Base-by-base conservation (phyloP, 1,284 basidiomycete species). In the Peniophora sp. region DNA sequence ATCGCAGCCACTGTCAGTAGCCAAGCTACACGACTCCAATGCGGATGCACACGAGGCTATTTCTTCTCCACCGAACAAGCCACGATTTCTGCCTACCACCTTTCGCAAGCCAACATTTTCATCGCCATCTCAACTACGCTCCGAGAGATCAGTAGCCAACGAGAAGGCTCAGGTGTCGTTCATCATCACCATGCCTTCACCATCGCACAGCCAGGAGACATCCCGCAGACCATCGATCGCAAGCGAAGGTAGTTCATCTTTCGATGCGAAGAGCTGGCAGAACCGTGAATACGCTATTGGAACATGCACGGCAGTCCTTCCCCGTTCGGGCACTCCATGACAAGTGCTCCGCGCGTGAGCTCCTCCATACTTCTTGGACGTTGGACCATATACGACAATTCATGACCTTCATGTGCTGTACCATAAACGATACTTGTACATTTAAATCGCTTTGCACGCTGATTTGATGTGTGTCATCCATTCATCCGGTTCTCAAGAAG, bases 321-420 rank as follows among this genome's bases (percentile, higher is more conserved):
- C 38, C 16, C 19, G 38, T 16, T 41, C 38, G n/a, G 8, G 38
- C 38, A 8, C n/a, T n/a, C n/a, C 16, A 41, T n/a, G 19, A 41
- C 38, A 8, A 41, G 8, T 41, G 38, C n/a, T 1, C 48, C 65
- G 5, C n/a, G n/a, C 38, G 19, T 16, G 38, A 41, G 16, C 5
- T n/a, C n/a, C 19, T n/a, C 38, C 16, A 6, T 16, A 8, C 19
- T 41, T 17, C 38, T 17, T 17, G 38, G 38, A 41, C 16, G 8
- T n/a, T 41, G 8, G 38, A 5, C 5, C 38, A 10, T 41, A 5
- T n/a, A 17, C 38, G 38, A 41, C 19, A 5, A 5, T 17, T 41
- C 38, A 17, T 16, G 38, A n/a, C 38, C n/a, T 41, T n/a, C 16
- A 41, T 17, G 38, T 8, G n/a, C 38, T n/a, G 38, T 41, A 17